phyloP scores from a whole-genome alignment of 176 grass and related monocot genomes.

The Paspalum vaginatum region DNA sequence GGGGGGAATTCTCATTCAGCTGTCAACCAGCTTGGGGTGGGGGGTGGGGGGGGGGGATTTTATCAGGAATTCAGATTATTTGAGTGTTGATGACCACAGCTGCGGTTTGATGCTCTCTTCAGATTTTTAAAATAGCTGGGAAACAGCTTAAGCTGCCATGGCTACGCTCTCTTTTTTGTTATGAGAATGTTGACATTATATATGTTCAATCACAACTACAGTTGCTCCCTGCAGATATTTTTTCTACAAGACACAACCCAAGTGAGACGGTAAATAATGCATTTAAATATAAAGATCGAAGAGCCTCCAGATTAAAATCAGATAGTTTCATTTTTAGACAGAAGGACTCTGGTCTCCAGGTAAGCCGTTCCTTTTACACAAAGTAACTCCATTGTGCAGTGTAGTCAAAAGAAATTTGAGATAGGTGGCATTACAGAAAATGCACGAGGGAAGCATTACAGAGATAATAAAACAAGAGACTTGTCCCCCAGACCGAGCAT shows the following conservation, averaged over 20 bases:
- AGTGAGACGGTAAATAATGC: background rate
- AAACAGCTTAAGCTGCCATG: background rate
- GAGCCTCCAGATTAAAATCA: background rate
- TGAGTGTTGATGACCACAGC: background rate
- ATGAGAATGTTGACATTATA: background rate
- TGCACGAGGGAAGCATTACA: background rate
- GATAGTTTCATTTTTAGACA: background rate
- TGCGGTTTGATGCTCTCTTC: background rate
- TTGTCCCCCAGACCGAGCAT: background rate
- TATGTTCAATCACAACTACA: background rate
- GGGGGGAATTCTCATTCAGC: background rate
- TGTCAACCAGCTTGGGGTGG: no score
- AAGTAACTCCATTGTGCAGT: background rate
- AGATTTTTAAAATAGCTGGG: background rate
- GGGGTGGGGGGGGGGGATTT: no score
- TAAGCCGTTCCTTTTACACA: background rate
- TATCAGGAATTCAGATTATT: background rate
- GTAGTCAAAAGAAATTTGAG: background rate
- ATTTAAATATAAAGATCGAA: background rate
- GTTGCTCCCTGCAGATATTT: no score
- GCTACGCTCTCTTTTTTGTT: background rate
- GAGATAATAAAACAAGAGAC: background rate
- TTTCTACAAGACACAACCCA: slow-evolving; percentile 1
- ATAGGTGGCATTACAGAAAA: background rate
- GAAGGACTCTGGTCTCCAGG: background rate